Base-by-base conservation (phyloP, 805 yeast species). In the Metschnikowia orientalis region DNA sequence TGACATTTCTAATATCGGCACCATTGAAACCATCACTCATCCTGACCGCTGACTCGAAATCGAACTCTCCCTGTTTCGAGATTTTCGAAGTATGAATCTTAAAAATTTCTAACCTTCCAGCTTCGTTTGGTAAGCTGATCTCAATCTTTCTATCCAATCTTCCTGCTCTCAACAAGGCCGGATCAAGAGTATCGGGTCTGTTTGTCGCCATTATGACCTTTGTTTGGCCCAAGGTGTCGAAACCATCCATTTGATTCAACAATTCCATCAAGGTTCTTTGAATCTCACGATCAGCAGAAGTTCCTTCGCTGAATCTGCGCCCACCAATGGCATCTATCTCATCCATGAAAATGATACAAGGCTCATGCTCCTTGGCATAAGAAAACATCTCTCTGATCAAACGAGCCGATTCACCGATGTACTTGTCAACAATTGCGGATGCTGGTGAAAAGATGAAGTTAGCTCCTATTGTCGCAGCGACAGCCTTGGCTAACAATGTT, bases 11-110 rank as follows among this genome's bases (percentile, higher is more conserved):
- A 50, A 90, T 81, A 72, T 90, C 98, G 5, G 97, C 97, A 68
- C 98, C 98, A 62, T 90, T 90, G 66, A 92, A 92, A 2, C 97
- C 97, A 63, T 90, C 98, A 60, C 95, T 83, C 97, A 92, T 92
- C 67, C 92, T 92, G 23, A 90, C 97, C 21, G 87, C 83, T 10
- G 96, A 95, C 65, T 92, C 97, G 51, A 86, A 88, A 67, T 92
- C 98, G 59, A 92, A 84, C 48, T 92, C 97, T 44, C 98, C 98
- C 44, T 79, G 82, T 56, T 90, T 90, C 39, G 82, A 73, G 26
- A 90, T 92, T 38, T 80, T 77, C 12, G 86, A 60, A 1, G 95
- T 78, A 61, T 90, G 97, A 54, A 90, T 92, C 64, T 90, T 92
- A 69, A 88, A 87, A 47, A 90, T 81, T 58, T 90, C 96, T 41